Percentiles rank a stretch among this genome's conserved stretches.
Evolutionary conservation across 1,284 basidiomycete species (phyloP).

Genomic region (Lignosus rhinocerotis): DNA sequence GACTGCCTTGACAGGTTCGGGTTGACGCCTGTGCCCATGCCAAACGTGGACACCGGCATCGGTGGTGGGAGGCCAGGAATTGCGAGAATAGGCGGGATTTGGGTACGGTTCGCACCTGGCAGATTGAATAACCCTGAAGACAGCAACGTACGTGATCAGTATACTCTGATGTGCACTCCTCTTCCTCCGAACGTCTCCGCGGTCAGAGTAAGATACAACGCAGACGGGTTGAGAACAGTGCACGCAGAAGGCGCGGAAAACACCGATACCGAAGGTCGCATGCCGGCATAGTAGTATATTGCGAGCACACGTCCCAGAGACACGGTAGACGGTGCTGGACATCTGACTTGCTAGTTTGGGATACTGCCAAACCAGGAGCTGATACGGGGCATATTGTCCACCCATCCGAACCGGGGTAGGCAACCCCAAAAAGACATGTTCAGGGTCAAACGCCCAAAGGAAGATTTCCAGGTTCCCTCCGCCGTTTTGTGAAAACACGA

Average conservation of each 20-base stretch:
- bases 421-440: not conserved
- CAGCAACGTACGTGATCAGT: conserved; percentile 14
- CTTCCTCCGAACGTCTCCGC: conserved; percentile 3
- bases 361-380: not conserved
- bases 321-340: not conserved
- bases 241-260: not conserved
- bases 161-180: not conserved
- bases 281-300: not conserved
- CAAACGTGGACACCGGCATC: conserved; percentile 79
- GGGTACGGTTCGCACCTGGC: conserved; percentile 87
- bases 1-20: conserved; percentile 89
- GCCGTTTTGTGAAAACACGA: not conserved
- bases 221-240: not conserved
- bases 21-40: conserved; percentile 81
- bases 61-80: conserved; percentile 80
- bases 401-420: not conserved
- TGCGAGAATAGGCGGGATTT: conserved; percentile 78
- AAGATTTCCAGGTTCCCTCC: not conserved
- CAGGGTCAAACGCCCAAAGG: not conserved
- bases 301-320: not conserved
- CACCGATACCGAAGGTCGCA: not conserved
- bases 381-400: not conserved
- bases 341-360: not conserved
- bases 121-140: conserved; percentile 83
- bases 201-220: not conserved